These are phyloP conservation scores for Graphilbum sp. DNA, from an alignment of 2,329 filamentous ascomycete genomes.

Conservation along the genomic window DNA sequence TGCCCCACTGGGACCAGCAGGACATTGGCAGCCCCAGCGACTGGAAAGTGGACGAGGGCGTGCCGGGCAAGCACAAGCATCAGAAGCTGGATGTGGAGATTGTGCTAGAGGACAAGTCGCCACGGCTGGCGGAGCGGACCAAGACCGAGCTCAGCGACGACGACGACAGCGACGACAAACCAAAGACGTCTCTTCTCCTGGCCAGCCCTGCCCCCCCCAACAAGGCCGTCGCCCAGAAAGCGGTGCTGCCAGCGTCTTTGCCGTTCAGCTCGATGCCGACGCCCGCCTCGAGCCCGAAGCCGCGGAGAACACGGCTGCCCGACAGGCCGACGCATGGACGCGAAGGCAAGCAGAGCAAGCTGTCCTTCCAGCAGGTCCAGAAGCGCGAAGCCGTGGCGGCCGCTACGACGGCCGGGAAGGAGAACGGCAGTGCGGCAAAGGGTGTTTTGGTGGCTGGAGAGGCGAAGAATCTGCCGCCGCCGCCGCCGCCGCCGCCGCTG, in stretches of 20 bases:
- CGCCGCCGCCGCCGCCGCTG: too few species aligned
- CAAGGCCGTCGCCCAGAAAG: too few species aligned
- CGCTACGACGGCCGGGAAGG: constrained; percentile 11
- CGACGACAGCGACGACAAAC: neutral
- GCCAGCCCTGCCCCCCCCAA: too few species aligned
- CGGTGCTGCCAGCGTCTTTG: too few species aligned
- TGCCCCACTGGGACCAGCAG: constrained; percentile 43
- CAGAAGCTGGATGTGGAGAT: constrained; percentile 22
- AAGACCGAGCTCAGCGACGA: constrained; percentile 2
- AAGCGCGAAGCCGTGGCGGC: constrained; percentile 2
- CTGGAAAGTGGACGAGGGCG: constrained; percentile 25
- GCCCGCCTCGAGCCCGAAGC: constrained; percentile 38
- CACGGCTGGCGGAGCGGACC: neutral
- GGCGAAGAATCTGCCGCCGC: constrained; percentile 16
- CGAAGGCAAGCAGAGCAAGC: constrained; percentile 26
- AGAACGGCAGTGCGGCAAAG: neutral
- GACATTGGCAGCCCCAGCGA: constrained; percentile 24
- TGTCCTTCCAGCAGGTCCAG: constrained; percentile 22
- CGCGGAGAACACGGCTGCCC: constrained; percentile 21
- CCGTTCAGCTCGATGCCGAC: constrained; percentile 35
- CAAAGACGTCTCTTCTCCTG: constrained; percentile 5
- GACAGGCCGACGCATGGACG: constrained; percentile 22
- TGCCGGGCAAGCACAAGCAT: constrained; percentile 20
- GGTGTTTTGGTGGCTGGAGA: too few species aligned
- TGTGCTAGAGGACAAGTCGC: constrained; percentile 19